These are phyloP conservation scores for Solanum etuberosum DNA, from an alignment of 257 asterid genomes.

Conservation along the genomic window DNA sequence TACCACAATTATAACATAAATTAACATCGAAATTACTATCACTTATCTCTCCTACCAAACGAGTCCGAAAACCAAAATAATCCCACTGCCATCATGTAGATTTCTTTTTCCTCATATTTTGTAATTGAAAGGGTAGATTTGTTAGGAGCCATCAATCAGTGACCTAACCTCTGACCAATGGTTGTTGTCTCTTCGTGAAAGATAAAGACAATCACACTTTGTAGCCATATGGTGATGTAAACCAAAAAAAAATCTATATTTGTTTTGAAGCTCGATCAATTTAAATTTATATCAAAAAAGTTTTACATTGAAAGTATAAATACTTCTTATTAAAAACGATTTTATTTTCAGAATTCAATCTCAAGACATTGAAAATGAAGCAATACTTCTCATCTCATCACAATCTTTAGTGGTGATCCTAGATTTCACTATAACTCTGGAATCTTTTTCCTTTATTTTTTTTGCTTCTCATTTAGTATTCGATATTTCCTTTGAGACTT, in stretches of 20 bases:
- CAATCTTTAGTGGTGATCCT: background rate
- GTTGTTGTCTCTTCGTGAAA: background rate
- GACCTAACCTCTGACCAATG: background rate
- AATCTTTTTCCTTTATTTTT: background rate
- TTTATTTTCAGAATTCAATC: rapidly evolving
- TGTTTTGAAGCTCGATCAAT: background rate
- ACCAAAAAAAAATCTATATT: rapidly evolving
- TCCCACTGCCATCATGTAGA: background rate
- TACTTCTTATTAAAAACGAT: rapidly evolving
- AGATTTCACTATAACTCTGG: background rate
- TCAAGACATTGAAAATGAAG: background rate
- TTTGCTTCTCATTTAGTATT: background rate
- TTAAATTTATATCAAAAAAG: background rate
- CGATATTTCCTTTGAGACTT: rapidly evolving
- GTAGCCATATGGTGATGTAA: background rate
- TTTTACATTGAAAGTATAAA: background rate
- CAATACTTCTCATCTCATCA: background rate
- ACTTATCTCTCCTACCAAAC: background rate
- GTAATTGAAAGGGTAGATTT: background rate
- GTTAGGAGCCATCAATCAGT: background rate
- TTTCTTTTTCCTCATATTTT: background rate
- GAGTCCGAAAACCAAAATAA: background rate
- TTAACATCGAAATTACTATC: background rate
- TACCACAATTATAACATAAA: background rate
- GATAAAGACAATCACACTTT: background rate